Conservation (phyloP, 1,139 yeast genomes). For the Hansenula anomala region DNA sequence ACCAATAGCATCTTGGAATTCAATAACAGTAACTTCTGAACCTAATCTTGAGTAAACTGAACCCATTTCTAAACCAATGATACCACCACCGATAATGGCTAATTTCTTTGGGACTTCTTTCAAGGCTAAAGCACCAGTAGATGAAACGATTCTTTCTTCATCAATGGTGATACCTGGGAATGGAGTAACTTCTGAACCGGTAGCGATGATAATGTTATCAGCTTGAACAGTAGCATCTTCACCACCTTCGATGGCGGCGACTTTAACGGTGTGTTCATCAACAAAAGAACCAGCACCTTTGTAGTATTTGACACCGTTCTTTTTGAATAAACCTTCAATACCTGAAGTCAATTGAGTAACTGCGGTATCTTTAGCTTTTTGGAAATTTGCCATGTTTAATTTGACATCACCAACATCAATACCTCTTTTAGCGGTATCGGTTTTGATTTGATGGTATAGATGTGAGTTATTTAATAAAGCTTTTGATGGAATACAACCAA, state of each 20-base stretch:
- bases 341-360: constrained; percentile 91
- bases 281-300: constrained; percentile 91
- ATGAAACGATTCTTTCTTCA: constrained; percentile 94
- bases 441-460: constrained; percentile 80
- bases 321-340: constrained; percentile 90
- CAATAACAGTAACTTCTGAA: constrained; percentile 89
- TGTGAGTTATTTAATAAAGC: constrained; percentile 93
- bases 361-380: constrained; percentile 88
- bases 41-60: constrained; percentile 97
- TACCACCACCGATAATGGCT: constrained; percentile 98
- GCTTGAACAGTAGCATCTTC: constrained; percentile 67
- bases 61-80: constrained; percentile 99
- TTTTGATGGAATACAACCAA: constrained; percentile 98
- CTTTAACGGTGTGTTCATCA: constrained; percentile 72
- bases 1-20: constrained; percentile 87
- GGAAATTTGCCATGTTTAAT: constrained; percentile 73
- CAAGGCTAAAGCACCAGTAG: constrained; percentile 86
- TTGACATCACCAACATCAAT: constrained; percentile 78
- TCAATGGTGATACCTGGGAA: constrained; percentile 98
- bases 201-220: constrained; percentile 89
- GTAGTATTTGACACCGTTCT: constrained; percentile 89
- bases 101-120: constrained; percentile 88
- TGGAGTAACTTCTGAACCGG: constrained; percentile 98
- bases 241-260: constrained; percentile 83
- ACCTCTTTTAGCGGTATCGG: constrained; percentile 85